Conservation (phyloP, 768 basidiomycete species). For the Mycena kentingensis region DNA sequence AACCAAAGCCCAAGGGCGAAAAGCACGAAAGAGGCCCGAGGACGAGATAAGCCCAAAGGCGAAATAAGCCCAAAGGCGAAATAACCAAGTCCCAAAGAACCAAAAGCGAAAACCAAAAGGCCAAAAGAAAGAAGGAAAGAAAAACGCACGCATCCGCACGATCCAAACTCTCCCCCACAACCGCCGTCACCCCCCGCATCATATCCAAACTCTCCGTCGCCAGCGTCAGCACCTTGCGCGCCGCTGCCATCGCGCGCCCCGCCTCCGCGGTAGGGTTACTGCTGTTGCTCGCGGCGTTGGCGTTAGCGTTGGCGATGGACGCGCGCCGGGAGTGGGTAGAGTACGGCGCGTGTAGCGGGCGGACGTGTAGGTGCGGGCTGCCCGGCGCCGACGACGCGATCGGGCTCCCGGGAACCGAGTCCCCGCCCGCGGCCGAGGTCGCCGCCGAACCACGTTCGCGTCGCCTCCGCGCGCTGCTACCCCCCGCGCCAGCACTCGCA, state of each 20-base stretch:
- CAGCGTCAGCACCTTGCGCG: constrained; percentile 78
- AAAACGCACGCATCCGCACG: constrained; percentile 76
- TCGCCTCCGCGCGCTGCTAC: constrained; percentile 33
- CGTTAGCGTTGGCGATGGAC: constrained; percentile 3
- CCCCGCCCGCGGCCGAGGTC: constrained; percentile 43
- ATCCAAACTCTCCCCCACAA: constrained; percentile 86
- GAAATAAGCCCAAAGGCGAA: too few relatives aligned
- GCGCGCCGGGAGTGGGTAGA: constrained; percentile 9
- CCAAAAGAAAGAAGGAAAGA: constrained; percentile 11
- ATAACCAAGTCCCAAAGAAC: too few relatives aligned
- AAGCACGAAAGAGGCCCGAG: too few relatives aligned
- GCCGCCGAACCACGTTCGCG: constrained; percentile 32
- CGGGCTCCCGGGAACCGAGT: constrained; percentile 6
- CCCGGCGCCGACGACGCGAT: constrained; percentile 26
- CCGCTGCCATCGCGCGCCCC: constrained; percentile 67
- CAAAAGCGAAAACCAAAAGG: too few relatives aligned
- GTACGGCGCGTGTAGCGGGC: constrained; percentile 10
- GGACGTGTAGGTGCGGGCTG: constrained; percentile 31
- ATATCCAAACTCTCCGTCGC: constrained; percentile 93
- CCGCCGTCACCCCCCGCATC: constrained; percentile 85
- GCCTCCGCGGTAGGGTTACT: too few relatives aligned
- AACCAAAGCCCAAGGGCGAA: too few relatives aligned
- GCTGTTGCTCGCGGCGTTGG: too few relatives aligned
- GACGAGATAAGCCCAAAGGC: too few relatives aligned
- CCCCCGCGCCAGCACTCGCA: constrained; percentile 35